Evolutionary conservation across 2,329 filamentous ascomycete species (phyloP), one percentile per base, ranked within the genome.

Genomic region (Clonostachys byssicola): DNA sequence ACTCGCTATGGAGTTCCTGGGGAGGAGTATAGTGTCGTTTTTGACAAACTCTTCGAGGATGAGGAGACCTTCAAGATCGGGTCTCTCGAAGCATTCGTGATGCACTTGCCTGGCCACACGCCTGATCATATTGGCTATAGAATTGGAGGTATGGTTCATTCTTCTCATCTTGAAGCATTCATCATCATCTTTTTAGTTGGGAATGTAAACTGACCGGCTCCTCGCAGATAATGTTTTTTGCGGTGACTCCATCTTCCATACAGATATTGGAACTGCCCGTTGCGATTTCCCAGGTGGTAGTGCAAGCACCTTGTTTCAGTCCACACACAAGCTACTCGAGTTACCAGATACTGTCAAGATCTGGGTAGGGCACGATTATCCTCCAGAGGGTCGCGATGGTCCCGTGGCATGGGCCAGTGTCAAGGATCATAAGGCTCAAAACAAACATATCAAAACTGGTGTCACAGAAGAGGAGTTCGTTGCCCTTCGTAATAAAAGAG

Each of bases 41-140:
- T 85, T 54, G 77, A 81, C 42, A 60, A 67, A 6, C 62, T 80
- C 2, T 78, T 78, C 38, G 60, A 74, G 0, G 78, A 84, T 40
- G 70, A 79, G 34, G 77, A 83, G 49, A 49, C 49, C 0, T 82
- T 85, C 51, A 16, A 52, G 0, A 67, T 85, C 36, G 80, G 81
- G 0, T 46, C 57, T 0, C 34, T 84, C 13, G 56, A 52, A 2
- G 74, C 62, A 1, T 64, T 57, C 3, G 78, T 71, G 0, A 56
- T 84, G 0, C 74, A 83, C 52, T 70, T 85, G 0, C 79, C 80
- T 0, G 81, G 80, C 0, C 79, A 85, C 52, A 83, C 80, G 0
- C 78, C 80, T 0, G 81, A 85, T 51, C 79, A 84, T 47, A 54
- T 81, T 13, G 81, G 80, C 0, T 86, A 85, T 50, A 60, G 64